Conservation (phyloP, 208 protist genomes). For the Hexamita inflata region DNA sequence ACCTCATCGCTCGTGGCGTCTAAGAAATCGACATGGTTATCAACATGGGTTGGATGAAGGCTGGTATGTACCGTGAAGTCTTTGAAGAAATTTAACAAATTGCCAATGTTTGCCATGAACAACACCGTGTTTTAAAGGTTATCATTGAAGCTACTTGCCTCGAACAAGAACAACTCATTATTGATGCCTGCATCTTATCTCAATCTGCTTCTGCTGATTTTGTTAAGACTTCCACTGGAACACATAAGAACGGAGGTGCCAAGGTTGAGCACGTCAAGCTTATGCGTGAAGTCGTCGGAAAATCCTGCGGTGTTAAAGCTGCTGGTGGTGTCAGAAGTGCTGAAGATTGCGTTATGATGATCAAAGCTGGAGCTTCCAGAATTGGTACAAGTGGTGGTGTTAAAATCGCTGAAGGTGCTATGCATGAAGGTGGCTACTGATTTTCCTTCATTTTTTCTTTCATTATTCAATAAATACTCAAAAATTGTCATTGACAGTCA, state of each 20-base stretch:
- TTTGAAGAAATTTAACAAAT: conserved; percentile 64
- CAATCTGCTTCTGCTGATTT: conserved; percentile 63
- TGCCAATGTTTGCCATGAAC: conserved; percentile 30
- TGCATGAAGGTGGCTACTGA: too few species aligned
- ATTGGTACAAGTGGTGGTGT: conserved; percentile 60
- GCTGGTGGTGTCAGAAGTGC: conserved; percentile 65
- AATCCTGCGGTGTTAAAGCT: conserved; percentile 61
- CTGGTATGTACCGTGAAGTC: conserved; percentile 60
- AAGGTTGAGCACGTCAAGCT: conserved; percentile 63
- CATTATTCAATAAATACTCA: too few species aligned
- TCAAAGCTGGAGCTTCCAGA: conserved; percentile 58
- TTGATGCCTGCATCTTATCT: conserved; percentile 63
- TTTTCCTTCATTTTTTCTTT: too few species aligned
- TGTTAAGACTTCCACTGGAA: conserved; percentile 81
- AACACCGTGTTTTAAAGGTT: conserved; percentile 48
- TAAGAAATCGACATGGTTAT: conserved; percentile 78
- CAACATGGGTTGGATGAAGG: conserved; percentile 65
- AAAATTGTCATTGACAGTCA: too few species aligned
- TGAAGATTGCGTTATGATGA: conserved; percentile 57
- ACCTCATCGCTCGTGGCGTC: conserved; percentile 57
- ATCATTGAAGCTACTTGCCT: conserved; percentile 72
- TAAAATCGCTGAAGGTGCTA: too few species aligned
- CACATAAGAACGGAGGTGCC: conserved; percentile 60
- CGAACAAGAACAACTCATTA: conserved; percentile 63
- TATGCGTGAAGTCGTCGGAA: conserved; percentile 68